Base-by-base conservation (phyloP, 441 rosid species). In the Populus hybrid region DNA sequence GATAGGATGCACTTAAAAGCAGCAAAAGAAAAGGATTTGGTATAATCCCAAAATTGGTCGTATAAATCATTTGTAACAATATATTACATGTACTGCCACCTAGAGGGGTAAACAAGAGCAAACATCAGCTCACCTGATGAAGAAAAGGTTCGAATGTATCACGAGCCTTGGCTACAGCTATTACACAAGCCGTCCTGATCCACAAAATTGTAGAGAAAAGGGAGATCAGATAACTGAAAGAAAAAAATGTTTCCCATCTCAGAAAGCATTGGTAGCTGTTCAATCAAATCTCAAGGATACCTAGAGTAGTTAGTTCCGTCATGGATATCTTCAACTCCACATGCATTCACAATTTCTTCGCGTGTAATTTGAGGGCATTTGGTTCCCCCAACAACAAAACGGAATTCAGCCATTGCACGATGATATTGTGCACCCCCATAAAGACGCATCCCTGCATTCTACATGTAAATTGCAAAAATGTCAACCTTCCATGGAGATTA, bases 401-500 rank as follows among this genome's bases (percentile, higher is more conserved):
- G 97, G 79, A 93, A 95, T 82, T 95, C 99, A 72, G 99, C 98
- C 99, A 95, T 93, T 81, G 97, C 97, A 67, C 95, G 94, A 80
- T 92, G 98, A 85, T 93, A 95, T 75, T 93, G 98, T 78, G 99
- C 99, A 34, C 99, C 99, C 3, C 98, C 98, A 86, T 95, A 95
- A 71, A 95, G 95, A 75, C 97, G 97, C 99, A 95, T 95, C 81
- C 93, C 97, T 36, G 98, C 93, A 87, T 95, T 95, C 98, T 93
- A 78, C 74, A 74, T 70, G 70, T 63, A 78, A 80, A 77, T 72
- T 64, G 76, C 77, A 75, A 80, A 71, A 34, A 67, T 28, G 26
- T 67, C 70, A 61, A 7, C 73, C 75, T 77, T 50, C 72, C 26
- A 46, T 16, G 11, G 67, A 30, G 40, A 20, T 57, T 57, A 57